Percentiles rank a stretch among this genome's conserved stretches.
Evolutionary conservation across 345 rosid species (phyloP).

Genomic region (Noccaea caerulescens): DNA sequence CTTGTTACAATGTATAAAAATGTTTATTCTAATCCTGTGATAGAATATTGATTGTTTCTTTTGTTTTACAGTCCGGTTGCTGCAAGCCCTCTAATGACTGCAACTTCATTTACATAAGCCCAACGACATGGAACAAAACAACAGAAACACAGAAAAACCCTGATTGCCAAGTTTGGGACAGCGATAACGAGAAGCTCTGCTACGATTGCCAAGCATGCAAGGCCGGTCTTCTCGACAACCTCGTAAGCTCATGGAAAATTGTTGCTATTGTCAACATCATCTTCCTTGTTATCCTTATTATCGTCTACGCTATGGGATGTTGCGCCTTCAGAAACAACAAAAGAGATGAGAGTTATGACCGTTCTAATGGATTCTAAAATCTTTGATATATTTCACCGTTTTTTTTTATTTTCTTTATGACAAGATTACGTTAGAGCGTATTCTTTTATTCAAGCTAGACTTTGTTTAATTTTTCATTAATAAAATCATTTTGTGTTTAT

Average conservation of each 20-base stretch:
- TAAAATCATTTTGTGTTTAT: constrained; percentile 4
- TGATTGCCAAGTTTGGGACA: constrained; percentile 67
- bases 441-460: constrained; percentile 16
- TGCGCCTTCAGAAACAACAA: constrained; percentile 85
- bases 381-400: constrained; percentile 12
- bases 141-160: constrained; percentile 42
- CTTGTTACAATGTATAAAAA: neutral
- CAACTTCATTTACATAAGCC: constrained; percentile 56
- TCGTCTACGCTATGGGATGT: constrained; percentile 77
- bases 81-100: constrained; percentile 88
- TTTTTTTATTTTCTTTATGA: constrained; percentile 1
- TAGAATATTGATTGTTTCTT: constrained; percentile 10
- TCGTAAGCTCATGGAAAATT: constrained; percentile 75
- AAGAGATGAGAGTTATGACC: constrained; percentile 48
- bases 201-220: constrained; percentile 85
- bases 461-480: constrained; percentile 3
- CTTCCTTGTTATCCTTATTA: constrained; percentile 71
- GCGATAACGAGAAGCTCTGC: constrained; percentile 50
- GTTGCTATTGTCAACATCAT: constrained; percentile 66
- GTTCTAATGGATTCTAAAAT: constrained; percentile 30
- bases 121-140: constrained; percentile 62
- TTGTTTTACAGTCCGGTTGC: constrained; percentile 75
- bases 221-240: constrained; percentile 78
- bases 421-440: neutral
- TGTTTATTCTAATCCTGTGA: constrained; percentile 6